Evolutionary conservation across 129 eudicot species (phyloP).

Genomic region (Arctium minus): DNA sequence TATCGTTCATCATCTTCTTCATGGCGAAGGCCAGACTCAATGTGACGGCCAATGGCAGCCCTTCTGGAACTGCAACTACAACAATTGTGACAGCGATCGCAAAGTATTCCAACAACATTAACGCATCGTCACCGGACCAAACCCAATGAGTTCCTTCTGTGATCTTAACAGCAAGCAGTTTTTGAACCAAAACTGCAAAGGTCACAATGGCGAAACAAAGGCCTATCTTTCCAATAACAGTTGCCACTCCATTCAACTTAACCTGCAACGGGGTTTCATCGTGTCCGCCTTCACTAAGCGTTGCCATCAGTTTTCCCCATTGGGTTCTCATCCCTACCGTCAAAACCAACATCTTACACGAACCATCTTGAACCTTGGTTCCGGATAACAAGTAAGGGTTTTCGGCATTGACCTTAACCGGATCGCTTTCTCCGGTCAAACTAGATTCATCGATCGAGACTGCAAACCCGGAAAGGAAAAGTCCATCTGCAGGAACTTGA

Average conservation of each 20-base stretch:
- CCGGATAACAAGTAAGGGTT: conserved; percentile 88
- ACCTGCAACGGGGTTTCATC: conserved; percentile 95
- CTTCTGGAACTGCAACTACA: conserved; percentile 96
- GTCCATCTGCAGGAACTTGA: conserved; percentile 97
- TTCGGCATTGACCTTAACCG: conserved; percentile 58
- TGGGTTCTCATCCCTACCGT: conserved; percentile 97
- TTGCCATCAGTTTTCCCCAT: conserved; percentile 96
- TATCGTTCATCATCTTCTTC: conserved; percentile 97
- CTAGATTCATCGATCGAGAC: conserved; percentile 85
- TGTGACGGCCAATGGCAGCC: conserved; percentile 88
- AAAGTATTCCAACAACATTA: conserved; percentile 69
- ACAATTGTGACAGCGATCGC: conserved; percentile 95
- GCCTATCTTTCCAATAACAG: conserved; percentile 84
- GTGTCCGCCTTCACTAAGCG: conserved; percentile 89
- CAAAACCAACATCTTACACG: conserved; percentile 84
- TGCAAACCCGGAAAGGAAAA: conserved; percentile 80
- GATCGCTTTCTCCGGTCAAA: conserved; percentile 92
- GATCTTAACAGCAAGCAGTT: conserved; percentile 44
- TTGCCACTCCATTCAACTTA: conserved; percentile 85
- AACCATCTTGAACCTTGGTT: conserved; percentile 97
- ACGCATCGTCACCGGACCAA: conserved; percentile 78
- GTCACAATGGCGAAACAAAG: conserved; percentile 81
- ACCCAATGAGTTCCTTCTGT: conserved; percentile 47
- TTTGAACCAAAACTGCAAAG: conserved; percentile 76
- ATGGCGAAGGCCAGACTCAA: conserved; percentile 87